A percentile compares a stretch with the other conserved stretches of the same genome.
Evolutionary conservation across 306 rosid genomes (phyloP).

Genomic region (Lathyrus tuberosus): DNA sequence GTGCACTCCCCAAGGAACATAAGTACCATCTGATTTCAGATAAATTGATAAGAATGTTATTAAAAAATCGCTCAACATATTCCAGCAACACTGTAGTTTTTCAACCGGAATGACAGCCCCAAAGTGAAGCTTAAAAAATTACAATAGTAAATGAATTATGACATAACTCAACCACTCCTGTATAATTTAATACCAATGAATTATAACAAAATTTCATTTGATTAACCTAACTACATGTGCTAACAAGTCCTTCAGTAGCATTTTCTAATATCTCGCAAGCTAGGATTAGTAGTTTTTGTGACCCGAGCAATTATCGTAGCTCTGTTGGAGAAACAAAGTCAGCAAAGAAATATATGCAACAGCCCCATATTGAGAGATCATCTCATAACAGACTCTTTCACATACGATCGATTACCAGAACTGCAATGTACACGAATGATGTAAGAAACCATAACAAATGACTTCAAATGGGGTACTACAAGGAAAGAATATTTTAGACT

Average conservation of each 20-base stretch:
- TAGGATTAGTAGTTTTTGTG: constrained; percentile 42
- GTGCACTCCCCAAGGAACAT: constrained; percentile 1
- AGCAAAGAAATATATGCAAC: constrained; percentile 33
- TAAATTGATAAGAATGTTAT: constrained; percentile 14
- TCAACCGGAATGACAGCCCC: constrained; percentile 7
- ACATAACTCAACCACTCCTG: constrained; percentile 16
- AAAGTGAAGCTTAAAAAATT: constrained; percentile 12
- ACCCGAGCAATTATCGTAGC: constrained; percentile 29
- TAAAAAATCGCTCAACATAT: constrained; percentile 6
- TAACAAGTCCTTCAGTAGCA: constrained; percentile 32
- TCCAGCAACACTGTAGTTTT: constrained; percentile 10
- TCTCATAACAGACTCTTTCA: constrained; percentile 95
- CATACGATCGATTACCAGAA: constrained; percentile 83
- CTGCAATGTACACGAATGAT: constrained; percentile 57
- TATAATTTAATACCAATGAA: constrained; percentile 28
- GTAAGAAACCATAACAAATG: constrained; percentile 32
- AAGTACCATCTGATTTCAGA: not conserved
- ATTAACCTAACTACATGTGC: constrained; percentile 39
- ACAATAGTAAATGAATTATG: constrained; percentile 27
- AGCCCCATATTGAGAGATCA: constrained; percentile 49
- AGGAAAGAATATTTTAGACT: constrained; percentile 44
- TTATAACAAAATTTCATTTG: constrained; percentile 49
- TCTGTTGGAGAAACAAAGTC: constrained; percentile 35
- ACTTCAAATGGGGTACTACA: not conserved
- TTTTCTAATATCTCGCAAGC: constrained; percentile 46